Percentiles rank a stretch among this genome's conserved stretches.
phyloP scores from a whole-genome alignment of 345 rosid species.

The Eucalyptus pauciflora region DNA sequence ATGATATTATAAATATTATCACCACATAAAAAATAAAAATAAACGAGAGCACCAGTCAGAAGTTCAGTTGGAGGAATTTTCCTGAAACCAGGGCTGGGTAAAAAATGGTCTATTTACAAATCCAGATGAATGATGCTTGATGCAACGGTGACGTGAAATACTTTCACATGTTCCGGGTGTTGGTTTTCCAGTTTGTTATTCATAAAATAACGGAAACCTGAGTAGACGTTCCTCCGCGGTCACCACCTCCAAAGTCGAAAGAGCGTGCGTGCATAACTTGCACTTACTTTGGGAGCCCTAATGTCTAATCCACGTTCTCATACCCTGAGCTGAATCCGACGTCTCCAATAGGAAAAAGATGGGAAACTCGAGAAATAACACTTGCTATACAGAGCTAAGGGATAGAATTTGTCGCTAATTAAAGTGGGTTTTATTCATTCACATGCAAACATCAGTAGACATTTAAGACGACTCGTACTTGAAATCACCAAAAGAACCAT shows the following conservation, averaged over 20 bases:
- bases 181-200: background rate
- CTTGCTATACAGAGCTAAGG: background rate
- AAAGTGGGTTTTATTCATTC: background rate
- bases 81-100: background rate
- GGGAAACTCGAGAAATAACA: background rate
- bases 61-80: background rate
- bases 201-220: background rate
- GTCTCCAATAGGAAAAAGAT: background rate
- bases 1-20: background rate
- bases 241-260: background rate
- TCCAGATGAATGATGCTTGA: background rate
- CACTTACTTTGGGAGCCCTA: background rate
- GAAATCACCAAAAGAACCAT: background rate
- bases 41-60: background rate
- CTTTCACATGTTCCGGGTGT: background rate
- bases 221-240: background rate
- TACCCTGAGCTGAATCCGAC: background rate
- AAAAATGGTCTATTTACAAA: background rate
- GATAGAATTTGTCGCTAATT: background rate
- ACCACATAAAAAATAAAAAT: background rate
- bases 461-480: background rate
- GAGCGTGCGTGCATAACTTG: background rate
- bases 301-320: background rate
- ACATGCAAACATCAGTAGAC: background rate
- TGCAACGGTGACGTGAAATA: background rate